These are phyloP conservation scores for Suillus plorans DNA, from an alignment of 768 basidiomycete species.

Conservation along the genomic window DNA sequence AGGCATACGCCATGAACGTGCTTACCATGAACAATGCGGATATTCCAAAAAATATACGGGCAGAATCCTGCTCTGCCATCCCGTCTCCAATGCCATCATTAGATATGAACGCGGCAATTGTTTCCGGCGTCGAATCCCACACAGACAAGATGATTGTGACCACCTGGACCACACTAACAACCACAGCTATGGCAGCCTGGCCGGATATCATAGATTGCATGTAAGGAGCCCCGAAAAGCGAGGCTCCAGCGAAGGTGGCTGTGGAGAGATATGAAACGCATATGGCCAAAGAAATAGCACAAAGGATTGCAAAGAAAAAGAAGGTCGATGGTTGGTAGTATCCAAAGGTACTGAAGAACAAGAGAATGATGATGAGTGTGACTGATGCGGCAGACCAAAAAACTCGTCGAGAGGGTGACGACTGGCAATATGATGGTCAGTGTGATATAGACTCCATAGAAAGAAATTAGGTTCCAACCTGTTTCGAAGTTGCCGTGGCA, in stretches of 20 bases:
- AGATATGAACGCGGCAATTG: slow-evolving; percentile 18
- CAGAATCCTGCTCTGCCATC: slow-evolving; percentile 61
- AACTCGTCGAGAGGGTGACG: slow-evolving; percentile 59
- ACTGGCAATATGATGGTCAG: slow-evolving; percentile 37
- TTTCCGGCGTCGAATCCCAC: slow-evolving; percentile 38
- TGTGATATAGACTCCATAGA: neutral
- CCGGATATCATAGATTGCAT: slow-evolving; percentile 81
- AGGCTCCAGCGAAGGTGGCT: slow-evolving; percentile 73
- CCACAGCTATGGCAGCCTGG: slow-evolving; percentile 83
- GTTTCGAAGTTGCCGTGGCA: slow-evolving; percentile 68
- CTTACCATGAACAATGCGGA: slow-evolving; percentile 64
- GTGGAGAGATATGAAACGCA: slow-evolving; percentile 79
- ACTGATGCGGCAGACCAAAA: slow-evolving; percentile 32
- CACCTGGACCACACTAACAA: slow-evolving; percentile 76
- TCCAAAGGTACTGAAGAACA: slow-evolving; percentile 68
- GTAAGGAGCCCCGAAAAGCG: slow-evolving; percentile 70
- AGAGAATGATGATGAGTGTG: slow-evolving; percentile 41
- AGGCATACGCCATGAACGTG: slow-evolving; percentile 51
- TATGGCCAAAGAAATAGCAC: slow-evolving; percentile 56
- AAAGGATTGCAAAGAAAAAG: slow-evolving; percentile 63
- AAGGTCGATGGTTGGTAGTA: slow-evolving; percentile 53
- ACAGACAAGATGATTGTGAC: slow-evolving; percentile 60
- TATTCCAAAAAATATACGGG: slow-evolving; percentile 70
- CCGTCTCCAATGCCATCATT: slow-evolving; percentile 29
- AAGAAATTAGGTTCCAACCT: slow-evolving; percentile 46